Conservation (phyloP, 2,329 filamentous ascomycete genomes). For the Fusarium sp. region DNA sequence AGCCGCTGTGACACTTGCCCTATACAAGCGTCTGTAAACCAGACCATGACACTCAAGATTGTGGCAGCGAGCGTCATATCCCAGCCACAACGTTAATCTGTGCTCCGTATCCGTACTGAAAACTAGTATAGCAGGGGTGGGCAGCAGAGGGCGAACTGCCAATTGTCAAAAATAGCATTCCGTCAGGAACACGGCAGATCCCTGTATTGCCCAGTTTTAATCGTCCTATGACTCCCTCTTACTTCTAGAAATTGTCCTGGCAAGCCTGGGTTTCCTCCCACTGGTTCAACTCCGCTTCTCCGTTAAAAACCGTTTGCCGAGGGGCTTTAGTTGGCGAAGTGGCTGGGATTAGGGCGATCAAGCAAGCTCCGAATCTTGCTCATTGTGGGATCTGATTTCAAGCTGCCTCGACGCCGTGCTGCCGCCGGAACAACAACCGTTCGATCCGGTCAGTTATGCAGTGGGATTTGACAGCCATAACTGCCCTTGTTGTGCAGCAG, state of each 20-base stretch:
- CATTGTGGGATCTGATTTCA: neutral
- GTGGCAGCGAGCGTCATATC: conserved; percentile 1
- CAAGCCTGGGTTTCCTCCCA: neutral
- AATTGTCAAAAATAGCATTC: conserved; percentile 35
- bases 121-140: neutral
- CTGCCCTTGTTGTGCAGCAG: conserved; percentile 5
- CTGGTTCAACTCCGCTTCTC: conserved; percentile 2
- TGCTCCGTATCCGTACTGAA: no score
- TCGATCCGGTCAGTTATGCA: conserved; percentile 4
- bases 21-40: neutral
- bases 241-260: neutral
- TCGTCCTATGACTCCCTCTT: neutral
- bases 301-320: neutral
- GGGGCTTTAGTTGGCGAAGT: neutral
- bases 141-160: neutral
- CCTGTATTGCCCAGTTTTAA: conserved; percentile 26
- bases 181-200: conserved; percentile 20
- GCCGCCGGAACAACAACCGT: neutral
- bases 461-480: conserved; percentile 6
- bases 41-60: neutral
- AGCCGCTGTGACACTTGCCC: neutral
- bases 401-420: neutral
- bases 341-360: neutral
- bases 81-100: conserved; percentile 4
- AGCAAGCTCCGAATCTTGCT: neutral